phyloP scores from a whole-genome alignment of 108 stramenopile genomes.

The Skeletonema grethae region DNA sequence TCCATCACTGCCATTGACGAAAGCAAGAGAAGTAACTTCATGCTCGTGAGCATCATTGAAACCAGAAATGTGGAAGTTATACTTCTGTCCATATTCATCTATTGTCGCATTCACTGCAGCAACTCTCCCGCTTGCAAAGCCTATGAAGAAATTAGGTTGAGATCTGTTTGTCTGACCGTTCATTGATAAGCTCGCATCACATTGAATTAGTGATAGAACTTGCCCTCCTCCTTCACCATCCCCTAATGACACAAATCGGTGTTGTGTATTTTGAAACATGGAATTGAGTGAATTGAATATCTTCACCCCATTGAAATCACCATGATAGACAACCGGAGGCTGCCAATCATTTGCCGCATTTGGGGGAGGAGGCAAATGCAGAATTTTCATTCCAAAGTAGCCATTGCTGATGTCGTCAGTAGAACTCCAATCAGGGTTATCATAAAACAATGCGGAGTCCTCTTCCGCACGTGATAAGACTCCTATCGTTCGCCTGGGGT shows the following conservation, averaged over 20 bases:
- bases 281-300: constrained; percentile 24
- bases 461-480: constrained; percentile 27
- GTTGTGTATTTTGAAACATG: neutral
- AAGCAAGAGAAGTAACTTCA: constrained; percentile 30
- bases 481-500: constrained; percentile 21
- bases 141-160: constrained; percentile 33
- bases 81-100: constrained; percentile 4
- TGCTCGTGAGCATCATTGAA: constrained; percentile 22
- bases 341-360: constrained; percentile 30
- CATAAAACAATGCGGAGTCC: constrained; percentile 38
- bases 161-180: neutral
- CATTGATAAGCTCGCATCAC: constrained; percentile 10
- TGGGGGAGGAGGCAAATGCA: constrained; percentile 33
- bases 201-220: constrained; percentile 36
- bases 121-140: constrained; percentile 41
- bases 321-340: constrained; percentile 31
- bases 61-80: constrained; percentile 21
- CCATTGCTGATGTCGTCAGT: constrained; percentile 25
- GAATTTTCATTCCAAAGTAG: constrained; percentile 37
- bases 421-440: constrained; percentile 15
- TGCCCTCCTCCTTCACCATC: constrained; percentile 35
- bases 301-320: constrained; percentile 37
- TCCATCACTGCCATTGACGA: constrained; percentile 7
- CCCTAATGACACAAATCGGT: constrained; percentile 5
- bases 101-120: constrained; percentile 33